phyloP scores from a whole-genome alignment of 257 asterid species.

The Solanum virginianum region DNA sequence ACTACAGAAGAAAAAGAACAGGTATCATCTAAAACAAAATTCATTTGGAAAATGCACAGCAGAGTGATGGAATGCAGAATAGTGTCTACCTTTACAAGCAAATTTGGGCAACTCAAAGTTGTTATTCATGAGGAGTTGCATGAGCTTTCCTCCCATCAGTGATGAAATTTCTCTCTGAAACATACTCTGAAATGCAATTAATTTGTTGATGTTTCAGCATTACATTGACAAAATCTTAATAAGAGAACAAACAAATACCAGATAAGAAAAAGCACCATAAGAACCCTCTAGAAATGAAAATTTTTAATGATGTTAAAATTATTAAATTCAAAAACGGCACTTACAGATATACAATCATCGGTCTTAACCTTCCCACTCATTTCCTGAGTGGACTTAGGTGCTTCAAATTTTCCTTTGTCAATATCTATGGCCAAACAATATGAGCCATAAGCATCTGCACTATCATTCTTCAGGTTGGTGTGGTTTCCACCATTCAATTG shows the following conservation, averaged over 20 bases:
- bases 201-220: not conserved
- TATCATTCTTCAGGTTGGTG: conserved; percentile 31
- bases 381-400: conserved; percentile 28
- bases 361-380: conserved; percentile 27
- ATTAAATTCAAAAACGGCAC: conserved; percentile 8
- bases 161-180: conserved; percentile 64
- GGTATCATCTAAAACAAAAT: not conserved
- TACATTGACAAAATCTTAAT: not conserved
- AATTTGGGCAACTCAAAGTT: conserved; percentile 69
- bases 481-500: conserved; percentile 27
- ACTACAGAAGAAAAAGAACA: not conserved
- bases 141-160: conserved; percentile 58
- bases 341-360: conserved; percentile 55
- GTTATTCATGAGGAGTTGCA: conserved; percentile 67
- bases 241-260: not conserved
- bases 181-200: conserved; percentile 35
- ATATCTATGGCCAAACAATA: conserved; percentile 33
- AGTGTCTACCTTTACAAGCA: conserved; percentile 51
- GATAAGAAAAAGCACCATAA: not conserved
- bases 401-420: conserved; percentile 59
- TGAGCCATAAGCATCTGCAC: conserved; percentile 25
- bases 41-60: not conserved
- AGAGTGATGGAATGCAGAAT: not conserved
- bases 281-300: not conserved
- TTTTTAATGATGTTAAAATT: not conserved